These are phyloP conservation scores for Zygnema cylindricum DNA, from an alignment of 139 green algal genomes.

Conservation along the genomic window DNA sequence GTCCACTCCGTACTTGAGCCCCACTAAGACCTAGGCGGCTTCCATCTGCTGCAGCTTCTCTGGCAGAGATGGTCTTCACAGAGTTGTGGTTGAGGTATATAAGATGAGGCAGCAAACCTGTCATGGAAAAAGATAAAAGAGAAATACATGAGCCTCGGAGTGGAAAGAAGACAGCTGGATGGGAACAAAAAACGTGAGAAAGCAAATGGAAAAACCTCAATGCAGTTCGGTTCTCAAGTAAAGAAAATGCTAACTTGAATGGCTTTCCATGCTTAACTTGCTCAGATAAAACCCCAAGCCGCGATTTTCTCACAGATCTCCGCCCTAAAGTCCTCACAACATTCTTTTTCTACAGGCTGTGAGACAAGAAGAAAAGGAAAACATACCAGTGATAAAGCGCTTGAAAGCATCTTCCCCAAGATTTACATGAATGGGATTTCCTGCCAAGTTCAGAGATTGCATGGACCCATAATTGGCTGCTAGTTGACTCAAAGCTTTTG, in stretches of 20 bases:
- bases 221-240: no score
- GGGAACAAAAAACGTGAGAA: background rate
- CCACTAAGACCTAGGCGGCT: background rate
- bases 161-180: background rate
- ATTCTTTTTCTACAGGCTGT: background rate
- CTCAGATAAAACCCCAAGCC: background rate
- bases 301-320: background rate
- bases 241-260: background rate
- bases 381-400: constrained; percentile 42
- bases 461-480: constrained; percentile 56
- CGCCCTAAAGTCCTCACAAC: background rate
- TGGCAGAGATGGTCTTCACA: background rate
- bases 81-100: constrained; percentile 54
- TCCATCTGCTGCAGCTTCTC: background rate
- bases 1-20: background rate
- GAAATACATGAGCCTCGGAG: background rate
- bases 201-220: no score
- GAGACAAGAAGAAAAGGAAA: background rate
- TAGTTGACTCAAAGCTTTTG: constrained; percentile 57
- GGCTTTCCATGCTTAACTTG: background rate
- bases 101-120: constrained; percentile 46
- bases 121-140: background rate
- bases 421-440: constrained; percentile 46
- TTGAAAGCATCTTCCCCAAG: constrained; percentile 32
- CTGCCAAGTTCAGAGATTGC: constrained; percentile 41